phyloP scores from a whole-genome alignment of 176 grass and related monocot species.

The Juncus effusus region DNA sequence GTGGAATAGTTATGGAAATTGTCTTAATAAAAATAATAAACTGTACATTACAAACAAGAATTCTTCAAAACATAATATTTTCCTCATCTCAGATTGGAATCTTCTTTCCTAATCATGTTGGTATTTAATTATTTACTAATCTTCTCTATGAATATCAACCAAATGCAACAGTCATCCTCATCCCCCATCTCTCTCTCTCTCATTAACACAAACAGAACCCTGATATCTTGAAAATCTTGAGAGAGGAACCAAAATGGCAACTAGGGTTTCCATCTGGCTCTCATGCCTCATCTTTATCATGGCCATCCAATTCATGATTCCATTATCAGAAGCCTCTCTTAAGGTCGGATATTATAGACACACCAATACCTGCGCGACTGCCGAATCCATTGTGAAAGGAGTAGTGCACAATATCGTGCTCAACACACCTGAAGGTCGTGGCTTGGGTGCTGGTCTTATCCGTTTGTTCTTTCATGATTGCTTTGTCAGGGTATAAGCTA shows the following conservation, averaged over 20 bases:
- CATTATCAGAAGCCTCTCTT: constrained; percentile 9
- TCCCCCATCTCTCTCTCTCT: background rate
- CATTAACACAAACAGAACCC: background rate
- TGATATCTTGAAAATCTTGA: background rate
- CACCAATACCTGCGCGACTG: background rate
- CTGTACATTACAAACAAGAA: too few relatives aligned
- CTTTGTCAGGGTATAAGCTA: constrained; percentile 31
- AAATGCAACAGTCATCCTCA: background rate
- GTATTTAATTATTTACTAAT: too few relatives aligned
- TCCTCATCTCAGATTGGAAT: too few relatives aligned
- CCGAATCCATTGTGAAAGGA: constrained; percentile 24
- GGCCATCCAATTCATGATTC: constrained; percentile 9
- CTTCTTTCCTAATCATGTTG: too few relatives aligned
- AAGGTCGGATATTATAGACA: background rate
- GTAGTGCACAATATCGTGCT: background rate
- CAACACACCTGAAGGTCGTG: background rate
- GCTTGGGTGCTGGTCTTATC: constrained; percentile 26
- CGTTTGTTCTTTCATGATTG: constrained; percentile 34
- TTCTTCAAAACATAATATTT: too few relatives aligned
- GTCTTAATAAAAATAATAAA: too few relatives aligned
- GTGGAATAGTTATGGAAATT: too few relatives aligned
- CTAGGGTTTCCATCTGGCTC: constrained; percentile 3
- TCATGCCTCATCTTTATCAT: constrained; percentile 23
- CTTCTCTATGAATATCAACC: constrained; percentile 1
- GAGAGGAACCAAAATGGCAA: background rate